Conservation (phyloP, 179 eudicot species). For the Sideroxylon spinosum region DNA sequence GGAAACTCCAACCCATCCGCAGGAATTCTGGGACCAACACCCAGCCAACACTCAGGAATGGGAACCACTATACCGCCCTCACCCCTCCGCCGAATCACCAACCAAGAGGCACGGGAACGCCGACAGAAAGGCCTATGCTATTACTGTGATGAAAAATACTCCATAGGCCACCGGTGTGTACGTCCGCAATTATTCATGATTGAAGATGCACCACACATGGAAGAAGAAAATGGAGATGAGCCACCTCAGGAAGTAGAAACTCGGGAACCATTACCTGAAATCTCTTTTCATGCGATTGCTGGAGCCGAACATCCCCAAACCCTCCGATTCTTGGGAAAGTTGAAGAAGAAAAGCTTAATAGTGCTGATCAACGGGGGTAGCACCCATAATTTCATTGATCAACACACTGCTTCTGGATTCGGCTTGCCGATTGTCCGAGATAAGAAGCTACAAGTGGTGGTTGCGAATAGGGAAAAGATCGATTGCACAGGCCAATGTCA, state of each 20-base stretch:
- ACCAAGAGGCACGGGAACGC: neutral
- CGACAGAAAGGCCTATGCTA: neutral
- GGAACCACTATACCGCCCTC: neutral
- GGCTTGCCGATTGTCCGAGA: neutral
- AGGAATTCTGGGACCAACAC: conserved; percentile 9
- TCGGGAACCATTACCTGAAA: neutral
- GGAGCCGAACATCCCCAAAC: neutral
- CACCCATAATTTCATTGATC: neutral
- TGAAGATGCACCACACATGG: neutral
- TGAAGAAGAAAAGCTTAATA: neutral
- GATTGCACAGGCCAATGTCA: too few relatives aligned
- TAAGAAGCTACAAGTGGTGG: too few relatives aligned
- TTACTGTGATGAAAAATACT: neutral
- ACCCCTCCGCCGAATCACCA: neutral
- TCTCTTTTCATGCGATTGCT: neutral
- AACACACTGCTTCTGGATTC: neutral
- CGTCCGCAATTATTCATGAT: neutral
- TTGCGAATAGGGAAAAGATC: too few relatives aligned
- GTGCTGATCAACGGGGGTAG: neutral
- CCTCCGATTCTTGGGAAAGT: neutral
- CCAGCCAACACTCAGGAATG: neutral
- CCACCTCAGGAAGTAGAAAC: neutral
- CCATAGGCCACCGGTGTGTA: neutral
- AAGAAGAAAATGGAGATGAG: neutral
- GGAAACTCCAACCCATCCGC: conserved; percentile 2